These are phyloP conservation scores for Coffea eugenioides DNA, from an alignment of 257 asterid genomes.

Conservation along the genomic window DNA sequence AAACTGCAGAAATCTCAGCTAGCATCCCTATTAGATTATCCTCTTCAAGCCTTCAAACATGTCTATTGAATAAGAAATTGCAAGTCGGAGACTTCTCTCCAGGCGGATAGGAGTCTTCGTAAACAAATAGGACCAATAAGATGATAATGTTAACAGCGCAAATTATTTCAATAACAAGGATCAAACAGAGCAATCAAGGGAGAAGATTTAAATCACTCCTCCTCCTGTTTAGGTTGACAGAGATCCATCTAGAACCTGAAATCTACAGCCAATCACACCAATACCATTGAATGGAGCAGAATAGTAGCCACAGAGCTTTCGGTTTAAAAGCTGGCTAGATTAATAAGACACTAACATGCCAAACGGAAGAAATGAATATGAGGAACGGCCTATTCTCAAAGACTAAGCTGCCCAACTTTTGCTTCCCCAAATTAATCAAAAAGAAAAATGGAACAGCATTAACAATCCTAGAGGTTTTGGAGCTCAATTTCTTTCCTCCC, in stretches of 20 bases:
- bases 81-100: too few relatives aligned
- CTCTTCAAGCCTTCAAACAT: too few relatives aligned
- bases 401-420: not conserved
- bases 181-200: not conserved
- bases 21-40: too few relatives aligned
- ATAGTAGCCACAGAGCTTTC: not conserved
- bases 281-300: not conserved
- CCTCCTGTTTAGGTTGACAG: not conserved
- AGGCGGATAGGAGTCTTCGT: too few relatives aligned
- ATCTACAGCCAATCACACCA: not conserved
- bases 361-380: not conserved
- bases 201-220: not conserved
- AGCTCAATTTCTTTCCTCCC: not conserved
- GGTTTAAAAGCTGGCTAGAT: not conserved
- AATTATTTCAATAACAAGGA: not conserved
- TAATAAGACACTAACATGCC: not conserved
- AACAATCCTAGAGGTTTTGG: not conserved
- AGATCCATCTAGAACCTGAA: not conserved
- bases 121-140: not conserved
- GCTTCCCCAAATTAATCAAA: not conserved
- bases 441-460: not conserved
- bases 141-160: not conserved
- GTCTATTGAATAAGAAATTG: too few relatives aligned
- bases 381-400: not conserved
- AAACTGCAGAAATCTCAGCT: too few relatives aligned